Evolutionary conservation across 495 filamentous ascomycete species (phyloP), one percentile per base, ranked within the genome.

Genomic region (Lichina pygmaea): DNA sequence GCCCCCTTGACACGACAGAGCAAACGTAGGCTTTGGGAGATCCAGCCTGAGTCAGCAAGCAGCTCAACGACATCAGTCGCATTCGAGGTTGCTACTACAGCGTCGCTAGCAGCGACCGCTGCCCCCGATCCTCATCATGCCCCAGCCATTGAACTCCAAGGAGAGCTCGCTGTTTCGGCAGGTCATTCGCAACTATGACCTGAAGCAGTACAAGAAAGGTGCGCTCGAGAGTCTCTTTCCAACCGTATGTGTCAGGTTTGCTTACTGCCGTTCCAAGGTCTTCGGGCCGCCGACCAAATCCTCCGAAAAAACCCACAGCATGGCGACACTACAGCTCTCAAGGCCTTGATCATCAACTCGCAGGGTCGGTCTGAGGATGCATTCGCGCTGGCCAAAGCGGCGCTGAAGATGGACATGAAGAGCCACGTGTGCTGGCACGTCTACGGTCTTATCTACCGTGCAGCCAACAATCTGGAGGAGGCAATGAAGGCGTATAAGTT

Each of bases 361-460:
- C 73, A 81, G 57, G 84, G 85, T 47, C 82, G 91, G 62, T 70
- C 74, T 15, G 80, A 93, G 41, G 89, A 99, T 64, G 89, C 89
- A 0, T 95, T 95, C 57, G 72, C 71, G 33, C 68, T 99, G 45
- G 86, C 80, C 50, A 95, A 93, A 64, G 70, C 80, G 46, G 89
- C 89, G 42, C 66, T 99, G 41, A 79, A 73, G 43, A 80, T 85
- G 50, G 85, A 94, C 54, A 94, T 95, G 85, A 93, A 86, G 62
- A 93, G 85, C 50, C 91, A 95, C 60, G 84, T 95, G 52, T 94
- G 86, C 64, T 99, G 89, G 89, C 89, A 99, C 60, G 91, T 99
- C 36, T 95, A 95, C 54, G 89, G 89, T n/a, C 62, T 99, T 48
- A 68, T 99, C 37, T 94, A 86, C 59, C 74, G 86, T 32, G 73